phyloP scores from a whole-genome alignment of 495 filamentous ascomycete species.

The Thozetella sp. region DNA sequence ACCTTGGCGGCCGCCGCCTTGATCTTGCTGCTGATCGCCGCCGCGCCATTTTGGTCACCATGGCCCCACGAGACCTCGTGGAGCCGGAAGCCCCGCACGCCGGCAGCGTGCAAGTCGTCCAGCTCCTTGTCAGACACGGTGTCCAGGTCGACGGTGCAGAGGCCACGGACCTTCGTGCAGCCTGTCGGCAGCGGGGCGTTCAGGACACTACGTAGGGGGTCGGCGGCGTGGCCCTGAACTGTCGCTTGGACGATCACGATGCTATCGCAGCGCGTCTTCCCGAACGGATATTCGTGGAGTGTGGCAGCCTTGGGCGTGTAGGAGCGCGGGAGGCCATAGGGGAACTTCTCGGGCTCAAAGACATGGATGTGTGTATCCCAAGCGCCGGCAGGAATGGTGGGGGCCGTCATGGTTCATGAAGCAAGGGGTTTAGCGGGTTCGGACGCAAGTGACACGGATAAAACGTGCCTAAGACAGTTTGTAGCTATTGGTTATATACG shows the following conservation, averaged over 20 bases:
- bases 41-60: background rate
- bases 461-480: no score
- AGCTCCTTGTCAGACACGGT: background rate
- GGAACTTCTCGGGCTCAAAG: background rate
- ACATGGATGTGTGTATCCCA: slow-evolving; percentile 1
- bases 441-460: no score
- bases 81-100: background rate
- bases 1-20: background rate
- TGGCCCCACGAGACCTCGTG: background rate
- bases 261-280: background rate
- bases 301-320: background rate
- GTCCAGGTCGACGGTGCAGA: slow-evolving; percentile 3
- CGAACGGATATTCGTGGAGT: background rate
- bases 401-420: background rate
- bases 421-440: no score
- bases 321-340: background rate
- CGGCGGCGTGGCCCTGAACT: background rate
- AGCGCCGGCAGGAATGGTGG: background rate
- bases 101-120: background rate
- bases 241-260: slow-evolving; percentile 1
- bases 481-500: no score
- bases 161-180: background rate
- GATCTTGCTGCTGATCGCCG: background rate
- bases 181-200: background rate
- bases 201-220: background rate